Base-by-base conservation (phyloP, 768 basidiomycete species). In the Myochromella boudieri region DNA sequence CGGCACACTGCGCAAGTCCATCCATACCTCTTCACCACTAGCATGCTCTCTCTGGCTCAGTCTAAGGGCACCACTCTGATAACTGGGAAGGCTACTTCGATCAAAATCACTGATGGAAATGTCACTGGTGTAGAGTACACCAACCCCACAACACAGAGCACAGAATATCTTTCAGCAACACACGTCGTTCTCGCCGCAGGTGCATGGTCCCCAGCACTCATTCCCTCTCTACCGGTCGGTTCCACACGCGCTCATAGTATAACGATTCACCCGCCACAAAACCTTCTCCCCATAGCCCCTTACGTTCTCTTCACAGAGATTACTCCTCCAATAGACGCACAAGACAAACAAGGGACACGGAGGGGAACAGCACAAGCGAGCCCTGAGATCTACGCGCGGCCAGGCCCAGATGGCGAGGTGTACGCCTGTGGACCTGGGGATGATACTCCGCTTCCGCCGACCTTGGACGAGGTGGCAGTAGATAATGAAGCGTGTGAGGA, bases 231-330 rank as follows among this genome's bases (percentile, higher is more conserved):
- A 22, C 82, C 84, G 12, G 74, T 89, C 54, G 58, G 68, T n/a
- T 76, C 75, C 33, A 82, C 76, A 5, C 82, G 87, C 43, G 86
- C 85, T 0, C 87, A 90, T 62, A 87, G 85, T 57, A 76, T 91
- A 58, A 80, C 79, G 6, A 78, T 88, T 52, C 77, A 67, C 11
- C 77, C 84, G 0, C 59, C 63, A 15, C 58, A 72, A 3, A 60
- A 59, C 7, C 64, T 68, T 24, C 65, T 70, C 21, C 60, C 62
- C 18, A 75, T 92, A 60, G 71, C 85, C 4, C 85, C 90, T 2
- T 88, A 91, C 59, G 86, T 87, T 28, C 73, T 93, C 43, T 95
- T 94, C 66, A 91, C 91, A 24, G 84, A 85, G 60, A 87, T 95
- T 54, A 53, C 52, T 17, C 50, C 65, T 5, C 61, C 60, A 6